Conservation (phyloP, 2,329 filamentous ascomycete genomes). For the Talaromyces atroroseus region DNA sequence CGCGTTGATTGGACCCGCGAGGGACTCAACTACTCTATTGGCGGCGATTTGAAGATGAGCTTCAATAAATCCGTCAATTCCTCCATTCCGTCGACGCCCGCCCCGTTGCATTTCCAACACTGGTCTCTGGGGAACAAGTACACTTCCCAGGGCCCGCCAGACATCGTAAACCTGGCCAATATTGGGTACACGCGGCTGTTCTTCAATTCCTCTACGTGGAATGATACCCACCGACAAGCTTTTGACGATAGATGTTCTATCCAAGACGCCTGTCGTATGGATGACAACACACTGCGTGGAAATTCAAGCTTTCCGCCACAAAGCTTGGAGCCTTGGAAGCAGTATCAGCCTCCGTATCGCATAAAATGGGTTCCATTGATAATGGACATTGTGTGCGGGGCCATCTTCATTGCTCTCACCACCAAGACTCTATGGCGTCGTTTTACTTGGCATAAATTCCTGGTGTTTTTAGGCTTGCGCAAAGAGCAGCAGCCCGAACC, state of each 20-base stretch:
- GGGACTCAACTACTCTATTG: conserved; percentile 40
- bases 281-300: conserved; percentile 29
- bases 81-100: conserved; percentile 37
- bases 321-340: conserved; percentile 27
- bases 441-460: conserved; percentile 12
- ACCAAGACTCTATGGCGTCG: conserved; percentile 14
- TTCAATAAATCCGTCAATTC: conserved; percentile 28
- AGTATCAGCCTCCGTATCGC: conserved; percentile 18
- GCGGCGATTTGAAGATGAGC: conserved; percentile 30
- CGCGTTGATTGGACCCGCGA: conserved; percentile 46
- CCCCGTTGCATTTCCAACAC: conserved; percentile 42
- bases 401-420: conserved; percentile 9
- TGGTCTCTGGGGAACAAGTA: conserved; percentile 45
- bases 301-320: conserved; percentile 23
- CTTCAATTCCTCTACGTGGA: conserved; percentile 46
- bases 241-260: conserved; percentile 28
- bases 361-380: conserved; percentile 12
- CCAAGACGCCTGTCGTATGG: conserved; percentile 30
- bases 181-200: conserved; percentile 46
- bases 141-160: conserved; percentile 43
- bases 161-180: conserved; percentile 34
- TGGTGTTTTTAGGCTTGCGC: conserved; percentile 6
- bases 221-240: conserved; percentile 18
- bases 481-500: conserved; percentile 4
- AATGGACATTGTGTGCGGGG: conserved; percentile 11